phyloP scores from a whole-genome alignment of 345 rosid species.

The Camelina laxa region DNA sequence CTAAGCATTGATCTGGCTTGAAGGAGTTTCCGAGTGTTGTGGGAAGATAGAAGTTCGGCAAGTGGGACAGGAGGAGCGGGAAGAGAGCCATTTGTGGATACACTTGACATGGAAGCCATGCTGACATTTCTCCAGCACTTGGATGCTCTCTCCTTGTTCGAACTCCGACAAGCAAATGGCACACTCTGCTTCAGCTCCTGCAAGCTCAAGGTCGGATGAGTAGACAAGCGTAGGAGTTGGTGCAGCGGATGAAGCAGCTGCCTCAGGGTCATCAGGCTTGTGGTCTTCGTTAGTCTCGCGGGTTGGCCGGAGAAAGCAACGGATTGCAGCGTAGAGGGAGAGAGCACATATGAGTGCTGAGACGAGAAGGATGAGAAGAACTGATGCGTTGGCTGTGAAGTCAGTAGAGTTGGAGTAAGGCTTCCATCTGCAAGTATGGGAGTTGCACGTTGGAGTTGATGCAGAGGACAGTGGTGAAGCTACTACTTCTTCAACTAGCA shows the following conservation, averaged over 20 bases:
- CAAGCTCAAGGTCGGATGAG: constrained; percentile 54
- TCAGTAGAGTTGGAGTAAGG: constrained; percentile 50
- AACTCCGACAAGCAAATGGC: constrained; percentile 80
- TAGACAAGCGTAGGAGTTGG: constrained; percentile 48
- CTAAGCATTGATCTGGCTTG: constrained; percentile 31
- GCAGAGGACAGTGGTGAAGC: constrained; percentile 44
- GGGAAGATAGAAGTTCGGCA: constrained; percentile 63
- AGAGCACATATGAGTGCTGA: constrained; percentile 68
- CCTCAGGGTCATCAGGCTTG: constrained; percentile 47
- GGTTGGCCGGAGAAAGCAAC: constrained; percentile 55
- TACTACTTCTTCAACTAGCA: constrained; percentile 25
- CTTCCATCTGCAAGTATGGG: constrained; percentile 43
- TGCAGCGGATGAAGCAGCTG: constrained; percentile 32
- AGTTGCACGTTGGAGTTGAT: constrained; percentile 31
- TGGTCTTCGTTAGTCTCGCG: constrained; percentile 33
- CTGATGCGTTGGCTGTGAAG: constrained; percentile 57
- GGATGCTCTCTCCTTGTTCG: constrained; percentile 62
- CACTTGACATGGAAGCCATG: constrained; percentile 84
- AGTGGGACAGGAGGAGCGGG: constrained; percentile 78
- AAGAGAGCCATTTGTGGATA: constrained; percentile 65
- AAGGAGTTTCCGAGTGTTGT: constrained; percentile 14
- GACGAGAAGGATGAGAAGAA: constrained; percentile 56
- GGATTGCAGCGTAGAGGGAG: constrained; percentile 64
- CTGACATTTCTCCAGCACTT: constrained; percentile 61
- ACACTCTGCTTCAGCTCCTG: constrained; percentile 66